phyloP scores from a whole-genome alignment of 495 filamentous ascomycete genomes.

The Lasiosphaeria miniovina region DNA sequence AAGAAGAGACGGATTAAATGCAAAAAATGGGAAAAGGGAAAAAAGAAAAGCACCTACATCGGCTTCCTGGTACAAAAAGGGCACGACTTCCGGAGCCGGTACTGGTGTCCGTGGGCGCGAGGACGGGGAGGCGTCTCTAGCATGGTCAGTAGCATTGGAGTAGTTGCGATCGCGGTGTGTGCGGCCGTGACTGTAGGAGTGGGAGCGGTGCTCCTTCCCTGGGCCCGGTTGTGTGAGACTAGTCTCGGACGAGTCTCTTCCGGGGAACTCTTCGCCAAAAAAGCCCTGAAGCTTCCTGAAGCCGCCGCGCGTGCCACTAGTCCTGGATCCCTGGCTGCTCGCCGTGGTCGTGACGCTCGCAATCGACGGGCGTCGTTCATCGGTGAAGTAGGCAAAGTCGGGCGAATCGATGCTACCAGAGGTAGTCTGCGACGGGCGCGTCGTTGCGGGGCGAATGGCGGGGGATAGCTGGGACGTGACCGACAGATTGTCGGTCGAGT shows the following conservation, averaged over 20 bases:
- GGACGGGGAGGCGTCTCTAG: slow-evolving; percentile 62
- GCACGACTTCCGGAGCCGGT: slow-evolving; percentile 89
- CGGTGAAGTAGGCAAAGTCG: slow-evolving; percentile 60
- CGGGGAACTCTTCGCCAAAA: slow-evolving; percentile 80
- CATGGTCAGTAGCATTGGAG: slow-evolving; percentile 63
- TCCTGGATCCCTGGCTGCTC: slow-evolving; percentile 86
- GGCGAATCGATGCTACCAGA: slow-evolving; percentile 63
- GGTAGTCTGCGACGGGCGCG: slow-evolving; percentile 45
- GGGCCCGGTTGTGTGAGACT: slow-evolving; percentile 58
- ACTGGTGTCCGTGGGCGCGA: slow-evolving; percentile 79
- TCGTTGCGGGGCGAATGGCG: slow-evolving; percentile 62
- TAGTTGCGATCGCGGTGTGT: slow-evolving; percentile 69
- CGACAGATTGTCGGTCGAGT: slow-evolving; percentile 62
- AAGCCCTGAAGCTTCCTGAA: slow-evolving; percentile 77
- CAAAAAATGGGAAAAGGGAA: not conserved
- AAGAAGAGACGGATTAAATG: slow-evolving; percentile 5
- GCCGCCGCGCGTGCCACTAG: slow-evolving; percentile 62
- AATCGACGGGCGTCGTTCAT: slow-evolving; percentile 82
- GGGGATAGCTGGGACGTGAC: slow-evolving; percentile 60
- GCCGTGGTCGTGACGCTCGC: slow-evolving; percentile 81
- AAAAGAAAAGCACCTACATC: slow-evolving; percentile 53
- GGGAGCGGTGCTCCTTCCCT: slow-evolving; percentile 51
- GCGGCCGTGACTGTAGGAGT: slow-evolving; percentile 56
- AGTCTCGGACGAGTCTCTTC: slow-evolving; percentile 66
- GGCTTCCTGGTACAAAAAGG: slow-evolving; percentile 90